Conservation (phyloP, 2,329 filamentous ascomycete genomes). For the Trichophyton rubrum region DNA sequence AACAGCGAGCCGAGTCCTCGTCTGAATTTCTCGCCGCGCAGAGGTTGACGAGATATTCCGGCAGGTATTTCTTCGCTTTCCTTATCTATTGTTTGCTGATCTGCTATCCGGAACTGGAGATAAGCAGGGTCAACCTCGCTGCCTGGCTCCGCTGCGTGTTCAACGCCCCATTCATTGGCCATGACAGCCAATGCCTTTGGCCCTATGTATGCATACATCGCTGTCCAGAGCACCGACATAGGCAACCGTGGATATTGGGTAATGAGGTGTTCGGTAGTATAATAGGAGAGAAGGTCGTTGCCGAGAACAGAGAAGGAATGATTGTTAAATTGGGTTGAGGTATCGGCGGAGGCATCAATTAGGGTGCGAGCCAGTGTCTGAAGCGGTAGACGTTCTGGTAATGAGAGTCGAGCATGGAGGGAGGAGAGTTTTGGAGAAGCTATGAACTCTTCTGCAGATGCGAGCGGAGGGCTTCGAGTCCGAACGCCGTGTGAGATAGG, state of each 20-base stretch:
- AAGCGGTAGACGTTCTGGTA: constrained; percentile 69
- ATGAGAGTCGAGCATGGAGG: constrained; percentile 74
- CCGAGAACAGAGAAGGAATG: constrained; percentile 68
- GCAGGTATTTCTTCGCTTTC: constrained; percentile 24
- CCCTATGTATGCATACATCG: constrained; percentile 73
- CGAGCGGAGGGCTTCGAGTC: constrained; percentile 50
- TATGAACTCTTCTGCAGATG: constrained; percentile 52
- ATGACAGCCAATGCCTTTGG: constrained; percentile 60
- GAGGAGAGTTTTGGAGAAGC: constrained; percentile 81
- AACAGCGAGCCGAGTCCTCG: constrained; percentile 64
- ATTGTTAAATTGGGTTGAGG: constrained; percentile 76
- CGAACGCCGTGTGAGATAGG: constrained; percentile 10
- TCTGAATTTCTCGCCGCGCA: constrained; percentile 35
- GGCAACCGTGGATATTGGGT: constrained; percentile 85
- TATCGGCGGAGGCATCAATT: constrained; percentile 73
- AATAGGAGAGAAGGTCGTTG: constrained; percentile 71
- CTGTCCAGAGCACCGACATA: constrained; percentile 72
- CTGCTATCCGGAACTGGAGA: constrained; percentile 57
- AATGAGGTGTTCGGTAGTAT: constrained; percentile 76
- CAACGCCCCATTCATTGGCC: constrained; percentile 80
- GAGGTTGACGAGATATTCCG: constrained; percentile 42
- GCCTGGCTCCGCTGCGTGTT: constrained; percentile 73
- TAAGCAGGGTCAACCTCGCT: constrained; percentile 84
- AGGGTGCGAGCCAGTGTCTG: constrained; percentile 77
- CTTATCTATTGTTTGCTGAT: constrained; percentile 28